Evolutionary conservation across 768 basidiomycete genomes (phyloP).

Genomic region (Leccinum disarticulatum): DNA sequence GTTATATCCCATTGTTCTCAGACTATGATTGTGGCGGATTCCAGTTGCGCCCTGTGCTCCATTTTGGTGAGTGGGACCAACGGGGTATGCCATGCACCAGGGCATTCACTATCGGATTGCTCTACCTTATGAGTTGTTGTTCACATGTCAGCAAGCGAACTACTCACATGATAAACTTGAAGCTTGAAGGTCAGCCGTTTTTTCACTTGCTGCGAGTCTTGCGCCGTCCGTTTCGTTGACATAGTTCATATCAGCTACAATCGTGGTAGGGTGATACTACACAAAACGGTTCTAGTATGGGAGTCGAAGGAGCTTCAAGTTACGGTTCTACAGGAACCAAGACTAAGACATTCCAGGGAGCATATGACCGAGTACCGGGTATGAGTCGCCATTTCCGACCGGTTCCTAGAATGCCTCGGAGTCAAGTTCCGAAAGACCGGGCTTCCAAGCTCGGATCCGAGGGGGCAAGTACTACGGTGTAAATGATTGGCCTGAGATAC

Average conservation of each 20-base stretch:
- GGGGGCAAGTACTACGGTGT: not conserved
- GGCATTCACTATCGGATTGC: not conserved
- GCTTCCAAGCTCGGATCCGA: not conserved
- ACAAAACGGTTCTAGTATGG: not conserved
- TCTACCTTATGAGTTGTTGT: too few species aligned
- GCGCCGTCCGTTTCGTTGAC: not conserved
- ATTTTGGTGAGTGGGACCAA: not conserved
- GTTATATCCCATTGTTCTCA: not conserved
- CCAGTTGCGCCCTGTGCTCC: not conserved
- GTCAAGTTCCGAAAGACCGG: not conserved
- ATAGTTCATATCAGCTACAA: not conserved
- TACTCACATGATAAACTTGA: too few species aligned
- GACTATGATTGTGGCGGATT: not conserved
- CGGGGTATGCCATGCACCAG: not conserved
- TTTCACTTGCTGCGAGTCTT: not conserved
- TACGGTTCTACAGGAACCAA: not conserved
- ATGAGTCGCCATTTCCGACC: not conserved
- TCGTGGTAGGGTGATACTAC: not conserved
- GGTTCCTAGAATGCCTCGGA: not conserved
- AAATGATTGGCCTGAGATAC: not conserved
- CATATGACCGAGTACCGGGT: not conserved
- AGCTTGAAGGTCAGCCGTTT: not conserved
- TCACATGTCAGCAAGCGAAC: not conserved
- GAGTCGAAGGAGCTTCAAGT: not conserved
- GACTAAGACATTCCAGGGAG: not conserved